Evolutionary conservation across 2,329 filamentous ascomycete species (phyloP).

Genomic region (Xylaria polymorpha): DNA sequence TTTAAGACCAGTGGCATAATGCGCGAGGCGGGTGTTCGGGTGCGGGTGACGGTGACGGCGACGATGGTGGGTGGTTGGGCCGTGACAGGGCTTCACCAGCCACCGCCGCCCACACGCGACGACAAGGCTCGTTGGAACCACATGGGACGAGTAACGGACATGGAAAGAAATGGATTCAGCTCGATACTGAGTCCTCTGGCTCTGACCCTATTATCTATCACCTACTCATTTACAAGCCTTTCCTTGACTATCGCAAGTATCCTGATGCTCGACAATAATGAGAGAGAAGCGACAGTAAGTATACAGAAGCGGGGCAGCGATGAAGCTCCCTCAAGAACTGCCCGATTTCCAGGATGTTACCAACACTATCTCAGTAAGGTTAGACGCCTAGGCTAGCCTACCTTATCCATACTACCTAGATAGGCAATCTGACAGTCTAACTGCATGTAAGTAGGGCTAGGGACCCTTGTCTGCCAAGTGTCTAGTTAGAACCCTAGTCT

Average conservation of each 20-base stretch:
- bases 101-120: conserved; percentile 34
- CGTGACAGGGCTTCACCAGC: conserved; percentile 30
- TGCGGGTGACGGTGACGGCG: conserved; percentile 17
- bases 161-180: neutral
- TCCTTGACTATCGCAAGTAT: neutral
- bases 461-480: conserved; percentile 23
- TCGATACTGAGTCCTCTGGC: neutral
- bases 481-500: no score
- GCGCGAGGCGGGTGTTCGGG: conserved; percentile 40
- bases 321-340: neutral
- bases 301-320: neutral
- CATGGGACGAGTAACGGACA: conserved; percentile 12
- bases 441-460: neutral
- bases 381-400: neutral
- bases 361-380: neutral
- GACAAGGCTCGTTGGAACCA: conserved; percentile 9
- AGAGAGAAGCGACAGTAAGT: neutral
- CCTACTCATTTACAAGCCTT: neutral
- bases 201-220: no score
- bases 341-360: neutral
- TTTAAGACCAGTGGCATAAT: conserved; percentile 42
- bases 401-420: neutral
- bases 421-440: neutral
- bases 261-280: neutral
- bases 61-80: conserved; percentile 38